Evolutionary conservation across 805 yeast genomes (phyloP).

Genomic region (Candida endomychidarum): DNA sequence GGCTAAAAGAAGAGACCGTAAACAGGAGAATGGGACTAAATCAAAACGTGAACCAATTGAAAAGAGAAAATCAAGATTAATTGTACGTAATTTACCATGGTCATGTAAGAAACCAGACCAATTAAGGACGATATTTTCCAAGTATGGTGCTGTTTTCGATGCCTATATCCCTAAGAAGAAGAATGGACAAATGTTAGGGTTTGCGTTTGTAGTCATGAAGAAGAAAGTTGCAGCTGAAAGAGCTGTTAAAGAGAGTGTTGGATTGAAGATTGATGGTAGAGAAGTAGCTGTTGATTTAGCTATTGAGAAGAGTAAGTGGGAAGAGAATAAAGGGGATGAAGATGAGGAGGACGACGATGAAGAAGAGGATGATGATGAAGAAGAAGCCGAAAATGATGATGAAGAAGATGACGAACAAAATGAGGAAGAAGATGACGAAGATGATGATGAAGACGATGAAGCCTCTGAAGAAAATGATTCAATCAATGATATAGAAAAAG

Average conservation of each 20-base stretch:
- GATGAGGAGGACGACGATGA: constrained; percentile 38
- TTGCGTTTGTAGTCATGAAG: constrained; percentile 91
- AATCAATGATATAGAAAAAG: constrained; percentile 24
- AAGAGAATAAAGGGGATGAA: constrained; percentile 44
- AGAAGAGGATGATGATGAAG: constrained; percentile 38
- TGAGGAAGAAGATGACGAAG: constrained; percentile 38
- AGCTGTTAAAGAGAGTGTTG: constrained; percentile 75
- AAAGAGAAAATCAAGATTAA: constrained; percentile 81
- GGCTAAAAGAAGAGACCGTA: constrained; percentile 91
- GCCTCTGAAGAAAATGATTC: constrained; percentile 28
- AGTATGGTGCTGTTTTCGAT: constrained; percentile 84
- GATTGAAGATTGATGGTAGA: constrained; percentile 82
- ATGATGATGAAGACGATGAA: constrained; percentile 30
- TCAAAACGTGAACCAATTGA: constrained; percentile 43
- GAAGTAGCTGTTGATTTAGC: constrained; percentile 95
- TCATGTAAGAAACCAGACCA: constrained; percentile 77
- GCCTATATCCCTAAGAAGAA: constrained; percentile 85
- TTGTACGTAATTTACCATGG: constrained; percentile 95
- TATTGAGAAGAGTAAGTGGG: constrained; percentile 84
- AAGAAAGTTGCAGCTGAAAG: constrained; percentile 71
- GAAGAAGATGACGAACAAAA: constrained; percentile 36
- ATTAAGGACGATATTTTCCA: constrained; percentile 65
- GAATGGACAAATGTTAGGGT: constrained; percentile 90
- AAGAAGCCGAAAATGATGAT: constrained; percentile 40
- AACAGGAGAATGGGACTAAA: constrained; percentile 21